A percentile compares a stretch with the other conserved stretches of the same genome.
phyloP scores from a whole-genome alignment of 2,329 filamentous ascomycete species.

The Fusarium falciforme region DNA sequence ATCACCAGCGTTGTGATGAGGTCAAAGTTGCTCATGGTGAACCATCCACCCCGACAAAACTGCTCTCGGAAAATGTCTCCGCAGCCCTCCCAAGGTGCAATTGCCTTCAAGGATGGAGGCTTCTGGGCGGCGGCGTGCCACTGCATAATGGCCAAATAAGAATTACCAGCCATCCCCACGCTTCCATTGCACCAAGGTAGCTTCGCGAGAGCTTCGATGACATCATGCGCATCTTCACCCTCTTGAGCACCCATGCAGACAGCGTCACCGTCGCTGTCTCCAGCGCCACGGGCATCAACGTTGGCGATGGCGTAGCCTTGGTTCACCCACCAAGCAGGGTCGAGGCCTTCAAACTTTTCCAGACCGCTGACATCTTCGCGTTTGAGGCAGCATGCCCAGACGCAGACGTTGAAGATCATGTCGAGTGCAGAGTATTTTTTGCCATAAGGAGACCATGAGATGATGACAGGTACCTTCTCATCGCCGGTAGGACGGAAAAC shows the following conservation, averaged over 20 bases:
- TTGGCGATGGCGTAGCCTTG: slow-evolving; percentile 15
- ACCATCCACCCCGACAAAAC: slow-evolving; percentile 24
- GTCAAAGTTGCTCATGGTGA: slow-evolving; percentile 22
- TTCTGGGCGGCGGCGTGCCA: slow-evolving; percentile 33
- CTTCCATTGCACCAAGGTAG: slow-evolving; percentile 48
- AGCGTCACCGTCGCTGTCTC: slow-evolving; percentile 4
- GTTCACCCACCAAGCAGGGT: slow-evolving; percentile 16
- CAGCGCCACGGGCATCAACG: slow-evolving; percentile 5
- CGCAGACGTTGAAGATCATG: slow-evolving; percentile 35
- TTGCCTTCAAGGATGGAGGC: slow-evolving; percentile 27
- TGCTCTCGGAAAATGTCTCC: slow-evolving; percentile 27
- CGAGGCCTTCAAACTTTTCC: slow-evolving; percentile 23
- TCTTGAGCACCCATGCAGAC: slow-evolving; percentile 28
- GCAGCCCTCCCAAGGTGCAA: slow-evolving; percentile 26
- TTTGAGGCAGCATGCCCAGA: slow-evolving; percentile 29
- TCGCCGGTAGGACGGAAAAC: slow-evolving; percentile 8
- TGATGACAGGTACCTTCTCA: slow-evolving; percentile 23
- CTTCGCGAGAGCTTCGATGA: slow-evolving; percentile 43
- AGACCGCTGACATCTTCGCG: slow-evolving; percentile 15
- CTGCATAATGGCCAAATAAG: slow-evolving; percentile 41
- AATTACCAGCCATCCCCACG: slow-evolving; percentile 48
- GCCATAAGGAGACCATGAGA: slow-evolving; percentile 37
- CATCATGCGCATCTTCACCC: slow-evolving; percentile 39
- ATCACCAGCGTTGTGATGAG: slow-evolving; percentile 8
- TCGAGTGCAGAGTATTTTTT: slow-evolving; percentile 36